Evolutionary conservation across 306 rosid species (phyloP), one percentile per base, ranked within the genome.

Genomic region (Glycyrrhiza uralensis): DNA sequence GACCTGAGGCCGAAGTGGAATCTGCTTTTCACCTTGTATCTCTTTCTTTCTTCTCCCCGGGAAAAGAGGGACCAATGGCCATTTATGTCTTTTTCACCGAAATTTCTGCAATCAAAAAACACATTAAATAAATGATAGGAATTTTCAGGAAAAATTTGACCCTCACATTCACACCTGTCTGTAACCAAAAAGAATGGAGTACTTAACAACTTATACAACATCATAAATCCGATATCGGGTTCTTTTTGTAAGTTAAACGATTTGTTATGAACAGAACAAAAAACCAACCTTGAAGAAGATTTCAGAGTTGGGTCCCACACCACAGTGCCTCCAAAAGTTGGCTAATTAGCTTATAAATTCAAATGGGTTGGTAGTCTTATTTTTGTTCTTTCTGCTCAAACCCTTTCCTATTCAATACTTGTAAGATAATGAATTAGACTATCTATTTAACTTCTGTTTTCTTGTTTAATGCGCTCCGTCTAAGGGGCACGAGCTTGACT

Each of bases 341-440:
- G 86, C 87, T 75, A n/a, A n/a, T n/a, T 57, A 77, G 76, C 80
- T 82, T 86, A 77, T 47, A 82, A 82, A 69, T 88, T 86, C 91
- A 84, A 83, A 84, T 68, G 35, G 76, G 87, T 84, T 82, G 87
- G 83, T 84, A 62, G 72, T 73, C 78, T 0, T 35, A n/a, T 28
- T 65, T 83, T 78, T 79, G 82, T 79, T 71, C 64, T 61, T 41
- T 65, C 70, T 61, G 42, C 80, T 15, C 62, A 5, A 6, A n/a
- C n/a, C 22, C 65, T 60, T 52, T 61, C 58, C 57, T 44, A 28
- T 39, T 33, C 62, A 36, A 14, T 13, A 61, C 71, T 66, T 33
- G 22, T 44, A 46, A 57, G 66, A 57, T 35, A 33, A 42, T 42
- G 12, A 42, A 42, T n/a, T 42, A 42, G 7, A 42, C 7, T 14